Evolutionary conservation across 2,329 filamentous ascomycete genomes (phyloP).

Genomic region (Hypoxylon rubiginosum): DNA sequence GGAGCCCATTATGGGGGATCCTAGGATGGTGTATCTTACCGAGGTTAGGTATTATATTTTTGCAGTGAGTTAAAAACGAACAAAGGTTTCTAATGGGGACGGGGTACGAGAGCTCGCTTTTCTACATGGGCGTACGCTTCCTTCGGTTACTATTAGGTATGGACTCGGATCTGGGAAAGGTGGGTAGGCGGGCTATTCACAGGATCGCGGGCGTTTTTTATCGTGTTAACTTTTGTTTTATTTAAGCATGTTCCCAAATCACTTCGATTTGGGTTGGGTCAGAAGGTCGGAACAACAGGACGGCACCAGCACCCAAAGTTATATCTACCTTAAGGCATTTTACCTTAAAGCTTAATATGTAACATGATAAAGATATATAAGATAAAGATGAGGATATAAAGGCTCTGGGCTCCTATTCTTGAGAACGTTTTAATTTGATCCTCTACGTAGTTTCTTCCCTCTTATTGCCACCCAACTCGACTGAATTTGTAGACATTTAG

Average conservation of each 20-base stretch:
- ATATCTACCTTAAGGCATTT: background rate
- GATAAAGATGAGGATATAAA: background rate
- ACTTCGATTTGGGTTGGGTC: background rate
- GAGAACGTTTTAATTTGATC: background rate
- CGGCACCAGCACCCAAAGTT: background rate
- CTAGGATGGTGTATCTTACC: too few species aligned
- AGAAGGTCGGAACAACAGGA: background rate
- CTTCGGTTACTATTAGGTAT: background rate
- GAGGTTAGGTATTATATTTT: too few species aligned
- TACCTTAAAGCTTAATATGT: too few species aligned
- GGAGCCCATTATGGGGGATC: too few species aligned
- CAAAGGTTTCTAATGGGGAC: background rate
- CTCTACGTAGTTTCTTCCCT: background rate
- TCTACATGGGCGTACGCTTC: background rate
- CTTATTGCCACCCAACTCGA: background rate
- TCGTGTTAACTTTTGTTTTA: too few species aligned
- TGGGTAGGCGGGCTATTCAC: background rate
- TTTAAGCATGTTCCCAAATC: background rate
- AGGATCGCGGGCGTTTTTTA: background rate
- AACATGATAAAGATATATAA: too few species aligned
- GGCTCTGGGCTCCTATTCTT: background rate
- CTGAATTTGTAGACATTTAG: too few species aligned
- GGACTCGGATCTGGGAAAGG: too few species aligned
- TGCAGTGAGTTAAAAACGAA: background rate
- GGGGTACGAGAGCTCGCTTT: background rate